A percentile compares a stretch with the other conserved stretches of the same genome.
These are phyloP conservation scores for Aspergillus texensis DNA, from an alignment of 2,329 filamentous ascomycete species.

Conservation along the genomic window DNA sequence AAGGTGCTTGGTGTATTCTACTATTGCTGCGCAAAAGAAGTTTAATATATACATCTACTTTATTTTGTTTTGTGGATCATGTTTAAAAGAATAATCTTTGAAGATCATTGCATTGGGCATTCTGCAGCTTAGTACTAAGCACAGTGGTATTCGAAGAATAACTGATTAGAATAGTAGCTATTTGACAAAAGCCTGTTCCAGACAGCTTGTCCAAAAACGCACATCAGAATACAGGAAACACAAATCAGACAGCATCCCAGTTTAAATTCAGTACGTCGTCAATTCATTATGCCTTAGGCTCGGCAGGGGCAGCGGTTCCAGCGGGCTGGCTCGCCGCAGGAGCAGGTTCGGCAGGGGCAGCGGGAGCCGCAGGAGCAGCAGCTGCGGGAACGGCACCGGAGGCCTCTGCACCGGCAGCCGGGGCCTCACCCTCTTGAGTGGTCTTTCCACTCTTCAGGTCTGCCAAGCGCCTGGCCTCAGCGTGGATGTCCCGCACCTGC, in stretches of 20 bases:
- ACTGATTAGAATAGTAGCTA: constrained; percentile 3
- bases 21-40: background rate
- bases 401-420: constrained; percentile 18
- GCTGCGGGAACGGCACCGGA: constrained; percentile 22
- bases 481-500: constrained; percentile 92
- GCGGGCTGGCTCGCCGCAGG: background rate
- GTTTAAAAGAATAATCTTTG: background rate
- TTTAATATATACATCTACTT: background rate
- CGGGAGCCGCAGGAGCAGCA: constrained; percentile 9
- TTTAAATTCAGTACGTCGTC: background rate
- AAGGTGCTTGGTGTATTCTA: background rate
- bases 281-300: constrained; percentile 31
- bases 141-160: constrained; percentile 2
- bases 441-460: constrained; percentile 71
- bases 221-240: constrained; percentile 9
- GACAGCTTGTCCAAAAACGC: constrained; percentile 9
- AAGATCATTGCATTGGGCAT: background rate
- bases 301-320: constrained; percentile 24
- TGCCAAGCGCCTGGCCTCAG: constrained; percentile 83
- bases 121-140: background rate
- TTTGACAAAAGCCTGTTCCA: constrained; percentile 14
- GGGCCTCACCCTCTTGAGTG: constrained; percentile 39
- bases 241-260: constrained; percentile 8
- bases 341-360: background rate
- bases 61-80: background rate